Percentiles rank a stretch among this genome's conserved stretches.
Conservation (phyloP, 176 grass and related monocot species). For the Oryza brachyantha region DNA sequence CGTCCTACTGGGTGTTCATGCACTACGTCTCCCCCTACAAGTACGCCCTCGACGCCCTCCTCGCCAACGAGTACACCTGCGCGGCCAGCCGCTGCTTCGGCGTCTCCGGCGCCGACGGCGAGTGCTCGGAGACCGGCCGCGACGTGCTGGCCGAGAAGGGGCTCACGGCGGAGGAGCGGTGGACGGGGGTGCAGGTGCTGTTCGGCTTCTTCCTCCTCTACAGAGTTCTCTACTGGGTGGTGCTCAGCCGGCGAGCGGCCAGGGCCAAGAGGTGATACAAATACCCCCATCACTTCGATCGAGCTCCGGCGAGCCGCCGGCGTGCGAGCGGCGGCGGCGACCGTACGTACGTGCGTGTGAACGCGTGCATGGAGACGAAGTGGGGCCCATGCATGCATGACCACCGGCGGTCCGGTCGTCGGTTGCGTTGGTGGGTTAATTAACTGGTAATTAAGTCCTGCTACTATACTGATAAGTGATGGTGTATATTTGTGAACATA, state of each 20-base stretch:
- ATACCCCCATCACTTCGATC: too few relatives aligned
- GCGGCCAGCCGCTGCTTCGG: constrained; percentile 58
- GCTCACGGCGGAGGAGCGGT: constrained; percentile 57
- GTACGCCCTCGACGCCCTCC: constrained; percentile 86
- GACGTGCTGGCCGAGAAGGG: constrained; percentile 58
- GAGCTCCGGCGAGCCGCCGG: background rate
- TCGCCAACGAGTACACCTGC: constrained; percentile 89
- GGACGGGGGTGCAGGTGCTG: constrained; percentile 82
- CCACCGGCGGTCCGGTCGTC: too few relatives aligned
- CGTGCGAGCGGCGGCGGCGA: too few relatives aligned
- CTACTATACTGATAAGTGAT: constrained; percentile 29
- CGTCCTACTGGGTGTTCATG: constrained; percentile 90
- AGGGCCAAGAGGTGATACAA: constrained; percentile 54
- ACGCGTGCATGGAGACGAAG: constrained; percentile 34
- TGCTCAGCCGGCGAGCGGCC: constrained; percentile 73
- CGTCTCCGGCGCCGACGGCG: constrained; percentile 22
- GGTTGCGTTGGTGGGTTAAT: background rate
- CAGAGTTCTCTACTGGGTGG: constrained; percentile 87
- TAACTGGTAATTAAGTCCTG: constrained; percentile 29
- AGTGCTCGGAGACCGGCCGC: constrained; percentile 60
- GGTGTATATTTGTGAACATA: constrained; percentile 59
- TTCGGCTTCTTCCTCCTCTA: constrained; percentile 92
- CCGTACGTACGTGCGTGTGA: constrained; percentile 34
- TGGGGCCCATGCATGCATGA: background rate
- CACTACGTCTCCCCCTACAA: constrained; percentile 92